A percentile compares a stretch with the other conserved stretches of the same genome.
Evolutionary conservation across 495 filamentous ascomycete genomes (phyloP).

Genomic region (Penicillium soppii): DNA sequence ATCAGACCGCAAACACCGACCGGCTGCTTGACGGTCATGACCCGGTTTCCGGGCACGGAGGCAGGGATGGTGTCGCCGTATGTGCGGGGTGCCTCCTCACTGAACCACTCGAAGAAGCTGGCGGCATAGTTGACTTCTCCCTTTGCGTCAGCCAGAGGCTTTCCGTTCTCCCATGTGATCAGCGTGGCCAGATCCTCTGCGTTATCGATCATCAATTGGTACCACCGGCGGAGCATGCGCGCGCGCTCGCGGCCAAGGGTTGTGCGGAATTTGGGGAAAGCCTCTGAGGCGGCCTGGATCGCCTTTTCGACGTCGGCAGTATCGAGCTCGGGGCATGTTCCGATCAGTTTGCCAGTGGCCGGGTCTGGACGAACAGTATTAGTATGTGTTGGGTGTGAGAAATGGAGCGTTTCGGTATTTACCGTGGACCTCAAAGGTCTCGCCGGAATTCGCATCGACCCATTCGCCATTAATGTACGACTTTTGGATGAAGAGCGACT

Average conservation of each 20-base stretch:
- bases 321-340: conserved; percentile 79
- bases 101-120: conserved; percentile 77
- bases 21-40: conserved; percentile 79
- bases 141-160: conserved; percentile 68
- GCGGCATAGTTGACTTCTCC: conserved; percentile 72
- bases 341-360: conserved; percentile 74
- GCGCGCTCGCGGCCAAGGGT: conserved; percentile 78
- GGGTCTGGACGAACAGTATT: conserved; percentile 61
- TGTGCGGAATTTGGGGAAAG: conserved; percentile 73
- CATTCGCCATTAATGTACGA: conserved; percentile 86
- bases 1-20: conserved; percentile 94
- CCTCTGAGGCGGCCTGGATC: conserved; percentile 71
- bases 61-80: conserved; percentile 77
- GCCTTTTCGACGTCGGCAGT: conserved; percentile 72
- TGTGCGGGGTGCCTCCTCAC: conserved; percentile 67
- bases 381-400: conserved; percentile 2
- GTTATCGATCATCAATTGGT: conserved; percentile 84
- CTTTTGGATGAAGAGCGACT: conserved; percentile 76
- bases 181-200: conserved; percentile 82
- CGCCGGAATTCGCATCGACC: conserved; percentile 69
- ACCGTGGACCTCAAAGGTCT: conserved; percentile 81
- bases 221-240: conserved; percentile 84
- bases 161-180: conserved; percentile 84
- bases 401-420: conserved; percentile 9
- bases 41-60: conserved; percentile 66